Evolutionary conservation across 140 eudicot species (phyloP), one percentile per base, ranked within the genome.

Genomic region (Stevia rebaudiana): DNA sequence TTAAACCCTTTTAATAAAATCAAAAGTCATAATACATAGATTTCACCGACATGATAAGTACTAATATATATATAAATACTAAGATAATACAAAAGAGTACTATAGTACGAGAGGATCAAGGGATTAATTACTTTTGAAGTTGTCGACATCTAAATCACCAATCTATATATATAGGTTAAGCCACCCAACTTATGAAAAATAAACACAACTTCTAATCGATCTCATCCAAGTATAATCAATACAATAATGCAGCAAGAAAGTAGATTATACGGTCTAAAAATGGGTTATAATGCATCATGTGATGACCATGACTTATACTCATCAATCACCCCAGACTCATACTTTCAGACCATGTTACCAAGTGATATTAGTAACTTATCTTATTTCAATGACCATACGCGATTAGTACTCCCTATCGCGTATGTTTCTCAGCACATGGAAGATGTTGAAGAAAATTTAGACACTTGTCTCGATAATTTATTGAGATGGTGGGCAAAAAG

Each of bases 401-500:
- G 62, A 54, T 35, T 16, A 13, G 47, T 47, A 3, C 39, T 54
- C 28, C 75, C 72, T 1, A 17, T 15, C 41, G 78, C 76, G 25
- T 43, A 69, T 44, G 74, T 69, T 16, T 24, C 17, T 7, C 53
- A 63, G 13, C 22, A 54, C 31, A 36, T 72, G 66, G 81, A 68
- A 67, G 79, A 53, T 33, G 25, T 73, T 22, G 81, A 56, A 62
- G 69, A 41, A 19, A 21, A 68, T 57, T 61, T 77, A 23, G 61
- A 63, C 52, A 31, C 24, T 46, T 35, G 63, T 44, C 42, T 75
- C 42, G 78, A 69, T 10, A 80, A 83, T 3, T 22, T 72, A 28
- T 72, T 60, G 63, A 56, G 63, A 59, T 75, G 82, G 87, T 71
- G 81, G 53, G 70, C 28, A 53, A 83, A 63, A 66, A 52, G 58